Percentiles rank a stretch among this genome's conserved stretches.
Evolutionary conservation across 78 protist species (phyloP).

Genomic region (Trichosphaerium sp.): DNA sequence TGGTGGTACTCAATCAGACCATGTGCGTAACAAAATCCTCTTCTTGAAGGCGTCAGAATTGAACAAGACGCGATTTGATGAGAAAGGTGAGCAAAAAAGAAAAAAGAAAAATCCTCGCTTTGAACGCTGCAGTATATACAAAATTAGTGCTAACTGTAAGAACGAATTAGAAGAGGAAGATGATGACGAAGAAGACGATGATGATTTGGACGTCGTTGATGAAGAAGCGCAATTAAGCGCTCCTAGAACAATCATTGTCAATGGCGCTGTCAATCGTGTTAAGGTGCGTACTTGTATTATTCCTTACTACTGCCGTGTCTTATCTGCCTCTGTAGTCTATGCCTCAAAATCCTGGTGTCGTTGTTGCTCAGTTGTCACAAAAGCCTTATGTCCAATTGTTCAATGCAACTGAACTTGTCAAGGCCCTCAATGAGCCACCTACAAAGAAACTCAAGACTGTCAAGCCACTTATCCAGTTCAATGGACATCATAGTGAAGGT

Average conservation of each 20-base stretch:
- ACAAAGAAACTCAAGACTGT: constrained; percentile 4
- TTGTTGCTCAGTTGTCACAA: constrained; percentile 77
- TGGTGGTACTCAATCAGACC: constrained; percentile 83
- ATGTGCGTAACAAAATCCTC: constrained; percentile 18
- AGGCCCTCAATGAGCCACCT: constrained; percentile 24
- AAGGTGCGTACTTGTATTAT: constrained; percentile 22
- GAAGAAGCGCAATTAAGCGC: too few relatives aligned
- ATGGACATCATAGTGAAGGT: constrained; percentile 84
- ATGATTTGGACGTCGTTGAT: constrained; percentile 44
- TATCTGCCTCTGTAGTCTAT: constrained; percentile 12
- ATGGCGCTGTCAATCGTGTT: constrained; percentile 61
- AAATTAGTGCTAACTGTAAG: background rate
- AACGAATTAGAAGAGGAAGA: constrained; percentile 29
- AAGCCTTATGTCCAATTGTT: constrained; percentile 49
- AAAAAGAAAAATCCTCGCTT: background rate
- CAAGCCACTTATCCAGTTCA: too few relatives aligned
- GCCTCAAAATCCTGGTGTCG: constrained; percentile 55
- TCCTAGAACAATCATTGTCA: too few relatives aligned
- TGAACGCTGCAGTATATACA: background rate
- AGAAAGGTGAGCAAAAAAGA: constrained; percentile 1
- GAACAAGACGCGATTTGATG: constrained; percentile 45
- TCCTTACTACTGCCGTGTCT: too few relatives aligned
- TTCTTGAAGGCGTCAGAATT: constrained; percentile 49
- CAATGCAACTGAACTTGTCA: constrained; percentile 27
- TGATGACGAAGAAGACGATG: constrained; percentile 41